phyloP scores from a whole-genome alignment of 768 basidiomycete species.

The Fomitopsis pulvina region DNA sequence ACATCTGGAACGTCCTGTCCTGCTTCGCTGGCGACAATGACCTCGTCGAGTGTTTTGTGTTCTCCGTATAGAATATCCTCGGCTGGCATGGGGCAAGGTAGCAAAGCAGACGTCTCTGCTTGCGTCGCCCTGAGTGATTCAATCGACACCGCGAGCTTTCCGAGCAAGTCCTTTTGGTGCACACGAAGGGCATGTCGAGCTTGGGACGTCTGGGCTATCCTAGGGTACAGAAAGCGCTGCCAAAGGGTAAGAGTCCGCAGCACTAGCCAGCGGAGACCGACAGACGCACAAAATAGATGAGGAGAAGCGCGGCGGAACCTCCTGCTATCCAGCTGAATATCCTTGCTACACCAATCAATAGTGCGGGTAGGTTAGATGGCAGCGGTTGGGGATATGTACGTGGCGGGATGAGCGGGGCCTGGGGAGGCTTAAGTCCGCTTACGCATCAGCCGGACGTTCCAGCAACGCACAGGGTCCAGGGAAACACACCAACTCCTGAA shows the following conservation, averaged over 20 bases:
- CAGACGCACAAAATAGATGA: constrained; percentile 60
- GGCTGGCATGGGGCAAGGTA: constrained; percentile 48
- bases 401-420: constrained; percentile 53
- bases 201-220: constrained; percentile 47
- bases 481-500: constrained; percentile 45
- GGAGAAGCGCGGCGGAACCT: constrained; percentile 48
- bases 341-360: constrained; percentile 55
- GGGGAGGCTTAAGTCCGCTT: constrained; percentile 13
- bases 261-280: constrained; percentile 6
- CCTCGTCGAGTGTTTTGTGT: constrained; percentile 40
- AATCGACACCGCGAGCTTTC: constrained; percentile 49
- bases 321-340: constrained; percentile 64
- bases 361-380: constrained; percentile 61
- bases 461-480: neutral
- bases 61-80: constrained; percentile 41
- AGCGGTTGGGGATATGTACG: constrained; percentile 66
- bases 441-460: neutral
- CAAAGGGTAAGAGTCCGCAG: neutral
- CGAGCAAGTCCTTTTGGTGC: constrained; percentile 54
- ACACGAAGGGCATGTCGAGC: constrained; percentile 56
- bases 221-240: constrained; percentile 66
- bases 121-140: constrained; percentile 51
- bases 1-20: constrained; percentile 35
- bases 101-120: constrained; percentile 42
- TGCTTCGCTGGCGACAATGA: constrained; percentile 22